Evolutionary conservation across 306 rosid species (phyloP).

Genomic region (Acacia crassicarpa): DNA sequence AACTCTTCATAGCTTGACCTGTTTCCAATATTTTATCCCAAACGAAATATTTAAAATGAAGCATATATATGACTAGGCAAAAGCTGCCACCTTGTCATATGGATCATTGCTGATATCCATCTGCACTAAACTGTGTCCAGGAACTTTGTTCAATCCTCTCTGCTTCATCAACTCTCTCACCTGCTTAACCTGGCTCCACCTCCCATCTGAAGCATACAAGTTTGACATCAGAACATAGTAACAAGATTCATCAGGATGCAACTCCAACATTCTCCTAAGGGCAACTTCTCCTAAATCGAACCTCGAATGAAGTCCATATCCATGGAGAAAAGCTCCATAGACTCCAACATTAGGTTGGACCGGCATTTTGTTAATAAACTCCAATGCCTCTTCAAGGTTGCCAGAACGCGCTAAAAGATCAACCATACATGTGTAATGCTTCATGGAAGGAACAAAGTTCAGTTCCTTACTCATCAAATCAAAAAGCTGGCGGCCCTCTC

Average conservation of each 20-base stretch:
- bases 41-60: background rate
- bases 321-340: constrained; percentile 83
- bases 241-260: constrained; percentile 67
- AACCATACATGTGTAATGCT: constrained; percentile 79
- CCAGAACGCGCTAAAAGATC: constrained; percentile 77
- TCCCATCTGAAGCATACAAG: constrained; percentile 77
- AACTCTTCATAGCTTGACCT: background rate
- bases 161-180: constrained; percentile 66
- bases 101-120: constrained; percentile 41
- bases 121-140: constrained; percentile 62
- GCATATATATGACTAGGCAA: constrained; percentile 15
- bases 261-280: constrained; percentile 62
- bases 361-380: constrained; percentile 62
- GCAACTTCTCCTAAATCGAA: constrained; percentile 71
- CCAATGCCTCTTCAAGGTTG: constrained; percentile 66
- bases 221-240: constrained; percentile 76
- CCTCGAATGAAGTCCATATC: constrained; percentile 79
- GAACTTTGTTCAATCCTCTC: constrained; percentile 62
- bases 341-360: constrained; percentile 60
- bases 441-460: constrained; percentile 63
- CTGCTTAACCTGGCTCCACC: constrained; percentile 79
- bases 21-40: constrained; percentile 1
- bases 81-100: constrained; percentile 35
- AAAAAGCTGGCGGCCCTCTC: constrained; percentile 65
- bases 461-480: constrained; percentile 53